These are phyloP conservation scores for Seiridium unicorne DNA, from an alignment of 2,329 filamentous ascomycete genomes.

Conservation along the genomic window DNA sequence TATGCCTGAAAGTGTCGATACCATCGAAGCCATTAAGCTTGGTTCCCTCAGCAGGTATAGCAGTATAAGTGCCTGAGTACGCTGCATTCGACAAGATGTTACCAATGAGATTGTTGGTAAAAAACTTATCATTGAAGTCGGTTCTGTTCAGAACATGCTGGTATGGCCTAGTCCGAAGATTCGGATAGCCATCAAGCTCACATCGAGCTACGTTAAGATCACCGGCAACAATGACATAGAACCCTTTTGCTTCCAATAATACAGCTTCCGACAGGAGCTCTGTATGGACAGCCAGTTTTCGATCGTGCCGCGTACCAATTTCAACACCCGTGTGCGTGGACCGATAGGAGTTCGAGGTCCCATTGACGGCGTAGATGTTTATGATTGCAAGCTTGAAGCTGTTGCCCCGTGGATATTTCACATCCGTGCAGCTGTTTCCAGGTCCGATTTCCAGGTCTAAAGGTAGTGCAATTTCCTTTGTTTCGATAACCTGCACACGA, in stretches of 20 bases:
- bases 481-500: slow-evolving; percentile 45
- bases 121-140: slow-evolving; percentile 49
- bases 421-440: too few relatives aligned
- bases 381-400: slow-evolving; percentile 39
- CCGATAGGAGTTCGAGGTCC: slow-evolving; percentile 44
- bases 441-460: not conserved
- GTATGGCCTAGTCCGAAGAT: slow-evolving; percentile 38
- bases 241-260: slow-evolving; percentile 36
- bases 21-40: slow-evolving; percentile 24
- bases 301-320: slow-evolving; percentile 46
- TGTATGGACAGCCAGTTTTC: slow-evolving; percentile 46
- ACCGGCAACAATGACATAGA: slow-evolving; percentile 44
- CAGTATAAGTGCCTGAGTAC: slow-evolving; percentile 1
- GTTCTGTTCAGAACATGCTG: slow-evolving; percentile 49
- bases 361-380: slow-evolving; percentile 54
- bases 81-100: slow-evolving; percentile 12
- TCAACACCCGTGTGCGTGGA: slow-evolving; percentile 38
- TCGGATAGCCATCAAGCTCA: slow-evolving; percentile 36
- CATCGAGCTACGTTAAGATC: slow-evolving; percentile 50
- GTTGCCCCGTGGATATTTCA: too few relatives aligned
- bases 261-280: slow-evolving; percentile 42
- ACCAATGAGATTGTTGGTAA: slow-evolving; percentile 24
- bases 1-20: slow-evolving; percentile 46
- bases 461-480: slow-evolving; percentile 10
- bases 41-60: slow-evolving; percentile 13